phyloP scores from a whole-genome alignment of 139 green algal genomes.

The Tetraselmis striata region DNA sequence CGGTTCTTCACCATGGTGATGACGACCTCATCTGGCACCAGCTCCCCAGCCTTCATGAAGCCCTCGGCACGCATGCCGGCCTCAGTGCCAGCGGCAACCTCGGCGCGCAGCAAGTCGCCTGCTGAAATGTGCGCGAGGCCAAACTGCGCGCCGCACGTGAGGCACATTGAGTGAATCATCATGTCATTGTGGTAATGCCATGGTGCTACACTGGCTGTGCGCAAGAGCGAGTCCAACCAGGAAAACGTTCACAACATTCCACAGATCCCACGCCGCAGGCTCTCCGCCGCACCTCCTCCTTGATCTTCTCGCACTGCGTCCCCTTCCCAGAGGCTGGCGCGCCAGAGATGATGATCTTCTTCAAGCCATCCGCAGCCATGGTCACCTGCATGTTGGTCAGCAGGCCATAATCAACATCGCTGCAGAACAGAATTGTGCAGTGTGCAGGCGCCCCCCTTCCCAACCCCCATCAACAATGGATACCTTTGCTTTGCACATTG shows the following conservation, averaged over 20 bases:
- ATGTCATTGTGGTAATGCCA: no score
- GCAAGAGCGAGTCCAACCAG: no score
- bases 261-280: no score
- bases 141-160: constrained; percentile 63
- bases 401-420: background rate
- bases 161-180: no score
- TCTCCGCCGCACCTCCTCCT: constrained; percentile 87
- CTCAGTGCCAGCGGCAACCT: constrained; percentile 79
- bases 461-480: background rate
- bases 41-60: constrained; percentile 90
- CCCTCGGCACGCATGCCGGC: constrained; percentile 64
- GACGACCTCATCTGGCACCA: constrained; percentile 90
- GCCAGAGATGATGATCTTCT: constrained; percentile 88
- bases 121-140: constrained; percentile 90
- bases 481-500: background rate
- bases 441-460: background rate
- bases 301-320: constrained; percentile 88
- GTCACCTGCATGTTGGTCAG: background rate
- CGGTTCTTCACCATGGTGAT: constrained; percentile 76
- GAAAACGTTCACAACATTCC: no score
- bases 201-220: no score
- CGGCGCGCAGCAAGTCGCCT: constrained; percentile 92
- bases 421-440: background rate
- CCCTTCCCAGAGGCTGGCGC: constrained; percentile 94
- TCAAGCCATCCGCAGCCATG: background rate